These are phyloP conservation scores for Euphorbia lathyris DNA, from an alignment of 345 rosid species.

Conservation along the genomic window DNA sequence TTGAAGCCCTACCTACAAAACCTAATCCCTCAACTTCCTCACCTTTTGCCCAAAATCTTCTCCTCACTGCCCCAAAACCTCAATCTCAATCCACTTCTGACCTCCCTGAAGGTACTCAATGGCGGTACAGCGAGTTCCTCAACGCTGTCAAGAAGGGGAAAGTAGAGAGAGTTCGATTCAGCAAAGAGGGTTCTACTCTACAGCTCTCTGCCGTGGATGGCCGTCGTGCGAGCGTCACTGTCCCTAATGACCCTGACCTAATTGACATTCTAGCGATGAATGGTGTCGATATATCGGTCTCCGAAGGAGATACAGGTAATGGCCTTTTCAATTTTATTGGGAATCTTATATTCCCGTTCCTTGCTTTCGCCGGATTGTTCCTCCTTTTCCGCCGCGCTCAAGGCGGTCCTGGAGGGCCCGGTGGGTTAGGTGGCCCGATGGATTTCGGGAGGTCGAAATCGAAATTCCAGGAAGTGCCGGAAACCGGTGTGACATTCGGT, in stretches of 20 bases:
- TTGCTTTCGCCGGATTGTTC: conserved; percentile 66
- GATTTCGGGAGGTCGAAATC: conserved; percentile 77
- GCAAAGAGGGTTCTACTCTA: conserved; percentile 62
- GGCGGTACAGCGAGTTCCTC: conserved; percentile 81
- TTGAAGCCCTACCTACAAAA: conserved; percentile 46
- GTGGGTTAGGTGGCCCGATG: conserved; percentile 85
- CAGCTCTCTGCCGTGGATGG: conserved; percentile 65
- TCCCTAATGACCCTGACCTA: conserved; percentile 70
- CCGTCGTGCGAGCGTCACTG: conserved; percentile 60
- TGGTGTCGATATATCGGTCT: conserved; percentile 72
- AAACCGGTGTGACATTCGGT: conserved; percentile 67
- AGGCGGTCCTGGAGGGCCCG: conserved; percentile 81
- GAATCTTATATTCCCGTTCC: conserved; percentile 56
- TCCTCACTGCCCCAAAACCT: conserved; percentile 59
- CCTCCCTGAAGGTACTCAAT: conserved; percentile 66
- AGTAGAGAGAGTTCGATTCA: conserved; percentile 72
- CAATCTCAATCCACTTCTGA: conserved; percentile 46
- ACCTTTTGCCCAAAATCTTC: conserved; percentile 47
- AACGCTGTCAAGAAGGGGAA: conserved; percentile 74
- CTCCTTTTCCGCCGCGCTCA: conserved; percentile 60
- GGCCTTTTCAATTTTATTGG: conserved; percentile 58
- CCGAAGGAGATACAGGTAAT: conserved; percentile 72
- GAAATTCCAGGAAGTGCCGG: conserved; percentile 81
- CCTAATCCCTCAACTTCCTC: conserved; percentile 39
- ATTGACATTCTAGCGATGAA: conserved; percentile 73